phyloP scores from a whole-genome alignment of 2,329 filamentous ascomycete species.

The Verticillium nubilum region DNA sequence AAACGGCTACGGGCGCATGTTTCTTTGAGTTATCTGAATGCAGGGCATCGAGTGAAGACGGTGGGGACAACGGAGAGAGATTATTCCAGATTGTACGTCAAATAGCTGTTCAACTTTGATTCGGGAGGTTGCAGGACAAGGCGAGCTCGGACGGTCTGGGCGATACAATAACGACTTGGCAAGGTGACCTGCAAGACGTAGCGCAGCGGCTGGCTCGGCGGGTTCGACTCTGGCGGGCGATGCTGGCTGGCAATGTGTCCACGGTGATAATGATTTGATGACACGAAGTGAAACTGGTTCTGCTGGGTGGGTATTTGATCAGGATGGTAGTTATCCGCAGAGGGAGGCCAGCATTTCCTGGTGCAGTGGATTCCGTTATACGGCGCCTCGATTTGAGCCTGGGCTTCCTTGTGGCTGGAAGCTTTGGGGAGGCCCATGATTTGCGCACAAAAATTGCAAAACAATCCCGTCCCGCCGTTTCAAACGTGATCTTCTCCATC shows the following conservation, averaged over 20 bases:
- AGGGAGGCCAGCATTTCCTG: no score
- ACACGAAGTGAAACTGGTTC: background rate
- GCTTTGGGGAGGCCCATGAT: no score
- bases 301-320: background rate
- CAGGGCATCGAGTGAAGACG: background rate
- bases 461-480: no score
- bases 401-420: no score
- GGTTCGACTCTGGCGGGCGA: background rate
- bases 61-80: background rate
- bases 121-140: conserved; percentile 20
- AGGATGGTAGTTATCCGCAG: no score
- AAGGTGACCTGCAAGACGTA: background rate
- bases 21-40: background rate
- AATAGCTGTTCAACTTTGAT: conserved; percentile 31
- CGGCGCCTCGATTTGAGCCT: no score
- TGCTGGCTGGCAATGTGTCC: conserved; percentile 8
- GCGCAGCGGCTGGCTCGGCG: background rate
- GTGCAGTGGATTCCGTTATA: no score
- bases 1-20: background rate
- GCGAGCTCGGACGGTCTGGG: conserved; percentile 8
- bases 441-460: no score
- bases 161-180: background rate
- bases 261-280: conserved; percentile 5
- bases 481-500: no score
- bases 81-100: conserved; percentile 4